These are phyloP conservation scores for Endogone sp. DNA, from an alignment of 192 early-diverging fungal species.

Conservation along the genomic window DNA sequence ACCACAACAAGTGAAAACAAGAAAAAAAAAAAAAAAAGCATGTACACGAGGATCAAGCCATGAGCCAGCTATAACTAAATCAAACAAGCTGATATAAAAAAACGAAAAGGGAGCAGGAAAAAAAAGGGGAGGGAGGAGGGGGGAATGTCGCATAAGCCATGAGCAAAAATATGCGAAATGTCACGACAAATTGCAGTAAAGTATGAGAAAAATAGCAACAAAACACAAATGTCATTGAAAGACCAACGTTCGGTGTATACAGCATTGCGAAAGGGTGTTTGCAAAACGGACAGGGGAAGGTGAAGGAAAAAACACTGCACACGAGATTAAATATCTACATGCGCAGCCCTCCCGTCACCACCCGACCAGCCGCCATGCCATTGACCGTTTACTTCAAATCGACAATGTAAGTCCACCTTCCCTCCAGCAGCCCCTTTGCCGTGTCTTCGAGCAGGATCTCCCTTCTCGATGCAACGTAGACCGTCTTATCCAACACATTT, in stretches of 20 bases:
- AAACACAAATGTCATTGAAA: neutral
- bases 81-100: neutral
- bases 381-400: constrained; percentile 28
- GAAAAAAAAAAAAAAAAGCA: constrained; percentile 4
- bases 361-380: neutral
- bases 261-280: no score
- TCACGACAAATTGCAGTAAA: neutral
- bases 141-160: neutral
- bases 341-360: neutral
- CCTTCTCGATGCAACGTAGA: constrained; percentile 84
- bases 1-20: neutral
- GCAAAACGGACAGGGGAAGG: neutral
- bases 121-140: neutral
- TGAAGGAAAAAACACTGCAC: neutral
- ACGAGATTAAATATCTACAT: constrained; percentile 3
- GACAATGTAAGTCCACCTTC: constrained; percentile 73
- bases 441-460: constrained; percentile 92
- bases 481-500: constrained; percentile 88
- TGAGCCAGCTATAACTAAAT: neutral
- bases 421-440: constrained; percentile 78
- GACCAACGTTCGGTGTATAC: neutral
- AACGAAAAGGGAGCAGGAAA: neutral
- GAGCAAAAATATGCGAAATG: constrained; percentile 4
- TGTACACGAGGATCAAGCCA: constrained; percentile 1
- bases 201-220: neutral